Percentiles rank a stretch among this genome's conserved stretches.
phyloP scores from a whole-genome alignment of 768 basidiomycete genomes.

The Symmetrospora coprosmae region DNA sequence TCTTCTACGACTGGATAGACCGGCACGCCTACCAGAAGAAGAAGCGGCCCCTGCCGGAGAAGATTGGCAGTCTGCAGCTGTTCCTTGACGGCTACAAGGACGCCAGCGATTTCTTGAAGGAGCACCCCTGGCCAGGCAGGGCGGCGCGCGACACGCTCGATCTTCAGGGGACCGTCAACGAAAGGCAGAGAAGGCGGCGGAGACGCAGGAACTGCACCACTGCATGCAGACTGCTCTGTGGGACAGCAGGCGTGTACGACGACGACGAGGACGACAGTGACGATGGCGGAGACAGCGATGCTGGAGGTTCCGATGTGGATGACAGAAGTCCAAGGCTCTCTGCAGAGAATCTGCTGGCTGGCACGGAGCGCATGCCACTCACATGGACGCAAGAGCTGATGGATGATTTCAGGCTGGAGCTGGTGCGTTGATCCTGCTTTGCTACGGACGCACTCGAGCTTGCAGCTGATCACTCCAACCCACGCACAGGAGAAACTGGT shows the following conservation, averaged over 20 bases:
- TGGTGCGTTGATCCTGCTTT: slow-evolving; percentile 37
- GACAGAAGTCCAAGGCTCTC: slow-evolving; percentile 56
- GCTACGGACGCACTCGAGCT: too few relatives aligned
- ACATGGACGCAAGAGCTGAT: slow-evolving; percentile 70
- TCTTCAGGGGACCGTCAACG: not conserved
- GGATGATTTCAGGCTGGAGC: slow-evolving; percentile 66
- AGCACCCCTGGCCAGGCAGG: slow-evolving; percentile 63
- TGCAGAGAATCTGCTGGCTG: too few relatives aligned
- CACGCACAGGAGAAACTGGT: slow-evolving; percentile 59
- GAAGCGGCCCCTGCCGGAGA: slow-evolving; percentile 69
- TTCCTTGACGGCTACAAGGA: slow-evolving; percentile 80
- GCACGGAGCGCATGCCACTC: too few relatives aligned
- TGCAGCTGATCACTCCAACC: not conserved
- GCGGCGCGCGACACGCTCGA: slow-evolving; percentile 12
- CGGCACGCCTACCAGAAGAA: slow-evolving; percentile 42
- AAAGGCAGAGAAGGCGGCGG: not conserved
- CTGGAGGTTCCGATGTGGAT: too few relatives aligned
- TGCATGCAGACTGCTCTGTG: slow-evolving; percentile 46
- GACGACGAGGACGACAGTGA: slow-evolving; percentile 50
- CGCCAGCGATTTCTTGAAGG: slow-evolving; percentile 71
- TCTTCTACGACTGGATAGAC: slow-evolving; percentile 87
- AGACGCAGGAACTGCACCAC: not conserved
- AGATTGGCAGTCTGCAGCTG: slow-evolving; percentile 79
- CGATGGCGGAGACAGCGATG: slow-evolving; percentile 40
- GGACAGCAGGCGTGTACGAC: slow-evolving; percentile 62